Conservation (phyloP, 371 early-diverging fungal species). For the Saksenaea vasiformis region DNA sequence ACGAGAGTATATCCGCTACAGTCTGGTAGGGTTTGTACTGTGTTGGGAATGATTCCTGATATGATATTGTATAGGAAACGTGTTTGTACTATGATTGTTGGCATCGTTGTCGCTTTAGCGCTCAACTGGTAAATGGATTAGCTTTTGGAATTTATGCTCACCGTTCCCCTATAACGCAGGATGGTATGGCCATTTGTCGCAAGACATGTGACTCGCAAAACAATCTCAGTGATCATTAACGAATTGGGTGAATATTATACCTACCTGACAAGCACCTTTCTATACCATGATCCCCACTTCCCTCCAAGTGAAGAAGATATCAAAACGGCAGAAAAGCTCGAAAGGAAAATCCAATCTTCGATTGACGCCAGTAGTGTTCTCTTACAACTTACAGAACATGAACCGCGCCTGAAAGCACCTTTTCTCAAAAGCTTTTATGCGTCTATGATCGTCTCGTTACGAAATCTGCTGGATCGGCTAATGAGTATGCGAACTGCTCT, state of each 20-base stretch:
- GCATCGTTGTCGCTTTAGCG: slow-evolving; percentile 52
- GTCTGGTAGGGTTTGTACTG: slow-evolving; percentile 35
- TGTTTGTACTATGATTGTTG: slow-evolving; percentile 54
- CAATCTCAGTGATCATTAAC: slow-evolving; percentile 36
- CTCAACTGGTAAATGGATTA: slow-evolving; percentile 46
- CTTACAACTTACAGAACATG: slow-evolving; percentile 55
- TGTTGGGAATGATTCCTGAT: background rate
- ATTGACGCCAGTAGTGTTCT: slow-evolving; percentile 46
- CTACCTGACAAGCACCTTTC: slow-evolving; percentile 41
- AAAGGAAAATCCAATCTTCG: slow-evolving; percentile 40
- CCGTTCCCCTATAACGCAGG: slow-evolving; percentile 15
- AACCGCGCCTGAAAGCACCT: slow-evolving; percentile 61
- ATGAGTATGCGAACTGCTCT: slow-evolving; percentile 56
- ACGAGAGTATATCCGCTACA: slow-evolving; percentile 38
- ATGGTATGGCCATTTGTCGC: slow-evolving; percentile 67
- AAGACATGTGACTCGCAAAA: slow-evolving; percentile 56
- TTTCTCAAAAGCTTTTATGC: slow-evolving; percentile 59
- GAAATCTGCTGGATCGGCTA: slow-evolving; percentile 58
- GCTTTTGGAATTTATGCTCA: background rate
- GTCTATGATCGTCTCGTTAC: slow-evolving; percentile 55
- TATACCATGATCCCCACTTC: slow-evolving; percentile 30
- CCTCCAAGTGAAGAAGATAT: slow-evolving; percentile 32
- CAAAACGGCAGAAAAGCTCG: slow-evolving; percentile 38
- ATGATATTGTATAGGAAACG: slow-evolving; percentile 41
- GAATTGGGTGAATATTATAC: slow-evolving; percentile 50